Base-by-base conservation (phyloP, 1,284 basidiomycete genomes). In the Melampsora medusae region DNA sequence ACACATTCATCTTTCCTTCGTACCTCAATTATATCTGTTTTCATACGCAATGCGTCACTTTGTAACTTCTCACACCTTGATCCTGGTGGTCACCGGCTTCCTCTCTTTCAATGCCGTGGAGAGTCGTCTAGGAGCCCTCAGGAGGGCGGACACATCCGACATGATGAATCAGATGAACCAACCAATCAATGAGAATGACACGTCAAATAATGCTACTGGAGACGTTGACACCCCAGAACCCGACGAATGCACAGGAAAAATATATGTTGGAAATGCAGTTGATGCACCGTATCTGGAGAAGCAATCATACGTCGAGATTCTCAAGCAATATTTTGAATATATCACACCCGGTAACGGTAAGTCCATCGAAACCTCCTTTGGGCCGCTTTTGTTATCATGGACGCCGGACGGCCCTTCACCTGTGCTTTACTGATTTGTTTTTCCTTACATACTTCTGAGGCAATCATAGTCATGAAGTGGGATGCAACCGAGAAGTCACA, bases 381-480 rank as follows among this genome's bases (percentile, higher is more conserved):
- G 16, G 6, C 7, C 35, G 38, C 5, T n/a, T 25, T 19, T 19
- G 7, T 17, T 48, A 1, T 46, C 33, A 14, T 38, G n/a, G 14
- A 42, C n/a, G n/a, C n/a, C n/a, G n/a, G n/a, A n/a, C n/a, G n/a
- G n/a, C n/a, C n/a, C n/a, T n/a, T n/a, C n/a, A n/a, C n/a, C n/a
- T n/a, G n/a, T 64, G 28, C 2, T n/a, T 64, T n/a, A 2, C 35
- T 42, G 10, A 33, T 66, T 48, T n/a, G 17, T 3, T 10, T 48
- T 25, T 22, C 2, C 14, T 9, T 12, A 7, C 6, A 22, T 22
- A 1, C 2, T 19, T 66, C 33, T 0, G 19, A 22, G n/a, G 5
- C 7, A 38, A 38, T 66, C 19, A 16, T 25, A 66, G 64, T n/a
- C 17, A 66, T 66, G 64, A 66, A 66, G 42, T 66, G 64, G 64